Evolutionary conservation across 2,329 filamentous ascomycete species (phyloP).

Genomic region (Fusarium napiforme): DNA sequence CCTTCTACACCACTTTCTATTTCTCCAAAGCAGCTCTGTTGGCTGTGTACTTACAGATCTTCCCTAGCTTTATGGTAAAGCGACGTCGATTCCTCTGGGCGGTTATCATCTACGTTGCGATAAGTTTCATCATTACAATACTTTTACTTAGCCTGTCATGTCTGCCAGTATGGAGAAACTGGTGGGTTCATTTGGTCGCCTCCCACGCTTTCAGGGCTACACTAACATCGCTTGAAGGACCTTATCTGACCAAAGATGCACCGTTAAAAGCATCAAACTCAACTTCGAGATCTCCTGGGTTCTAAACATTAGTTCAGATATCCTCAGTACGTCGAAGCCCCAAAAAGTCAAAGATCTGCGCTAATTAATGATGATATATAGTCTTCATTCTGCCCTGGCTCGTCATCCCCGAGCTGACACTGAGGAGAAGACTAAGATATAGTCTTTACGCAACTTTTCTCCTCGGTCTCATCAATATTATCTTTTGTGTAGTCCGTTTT

Average conservation of each 20-base stretch:
- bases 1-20: slow-evolving; percentile 2
- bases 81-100: slow-evolving; percentile 20
- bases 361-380: not conserved
- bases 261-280: not conserved
- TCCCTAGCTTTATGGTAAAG: slow-evolving; percentile 22
- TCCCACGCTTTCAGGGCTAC: rapidly evolving
- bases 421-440: not conserved
- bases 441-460: slow-evolving; percentile 25
- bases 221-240: not conserved
- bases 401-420: slow-evolving; percentile 9
- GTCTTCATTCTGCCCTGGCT: slow-evolving; percentile 30
- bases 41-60: slow-evolving; percentile 17
- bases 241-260: not conserved
- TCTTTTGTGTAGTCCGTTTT: slow-evolving; percentile 11
- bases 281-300: slow-evolving; percentile 13
- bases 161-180: slow-evolving; percentile 7
- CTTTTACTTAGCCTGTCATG: not conserved
- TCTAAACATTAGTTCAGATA: slow-evolving; percentile 12
- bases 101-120: not conserved
- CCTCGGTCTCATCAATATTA: slow-evolving; percentile 16
- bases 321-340: not conserved
- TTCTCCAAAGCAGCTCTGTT: slow-evolving; percentile 17
- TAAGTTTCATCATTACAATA: not conserved
- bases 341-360: rapidly evolving
- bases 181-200: not conserved